Evolutionary conservation across 2,329 filamentous ascomycete genomes (phyloP).

Genomic region (Aspergillus sp.): DNA sequence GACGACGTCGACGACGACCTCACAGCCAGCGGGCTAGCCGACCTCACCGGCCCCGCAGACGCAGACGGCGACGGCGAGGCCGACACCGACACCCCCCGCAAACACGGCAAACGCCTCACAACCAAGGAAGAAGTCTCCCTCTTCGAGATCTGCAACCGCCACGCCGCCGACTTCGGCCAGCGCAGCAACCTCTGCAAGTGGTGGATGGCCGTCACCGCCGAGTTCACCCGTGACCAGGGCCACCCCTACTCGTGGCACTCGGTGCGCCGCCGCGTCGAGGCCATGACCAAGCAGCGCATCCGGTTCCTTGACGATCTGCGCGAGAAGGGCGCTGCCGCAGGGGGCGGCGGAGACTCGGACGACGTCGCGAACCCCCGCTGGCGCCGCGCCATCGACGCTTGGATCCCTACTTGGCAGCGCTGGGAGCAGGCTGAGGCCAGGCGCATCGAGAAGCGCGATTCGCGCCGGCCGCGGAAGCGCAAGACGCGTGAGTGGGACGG

Average conservation of each 20-base stretch:
- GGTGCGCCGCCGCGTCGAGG: slow-evolving; percentile 42
- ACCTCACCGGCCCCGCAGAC: slow-evolving; percentile 13
- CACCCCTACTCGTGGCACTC: slow-evolving; percentile 45
- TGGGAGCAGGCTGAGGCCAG: slow-evolving; percentile 39
- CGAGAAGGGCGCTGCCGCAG: slow-evolving; percentile 22
- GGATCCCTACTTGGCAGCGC: slow-evolving; percentile 41
- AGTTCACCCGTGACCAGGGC: slow-evolving; percentile 38
- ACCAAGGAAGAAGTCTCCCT: slow-evolving; percentile 40
- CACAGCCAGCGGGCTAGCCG: slow-evolving; percentile 6
- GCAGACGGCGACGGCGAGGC: slow-evolving; percentile 4
- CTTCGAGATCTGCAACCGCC: slow-evolving; percentile 41
- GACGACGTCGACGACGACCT: background rate
- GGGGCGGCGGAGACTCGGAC: no score
- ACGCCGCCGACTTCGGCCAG: slow-evolving; percentile 36
- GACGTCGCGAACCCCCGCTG: slow-evolving; percentile 38
- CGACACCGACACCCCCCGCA: slow-evolving; percentile 21
- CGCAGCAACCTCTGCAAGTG: slow-evolving; percentile 44
- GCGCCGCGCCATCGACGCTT: slow-evolving; percentile 39
- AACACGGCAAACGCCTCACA: slow-evolving; percentile 39
- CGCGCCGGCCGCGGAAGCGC: slow-evolving; percentile 29
- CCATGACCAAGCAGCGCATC: slow-evolving; percentile 41
- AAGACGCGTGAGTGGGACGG: slow-evolving; percentile 19
- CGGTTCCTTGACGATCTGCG: slow-evolving; percentile 38
- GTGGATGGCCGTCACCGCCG: slow-evolving; percentile 39
- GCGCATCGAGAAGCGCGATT: slow-evolving; percentile 39